Evolutionary conservation across 176 grass and related monocot species (phyloP).

Genomic region (Saccharum officinarum): DNA sequence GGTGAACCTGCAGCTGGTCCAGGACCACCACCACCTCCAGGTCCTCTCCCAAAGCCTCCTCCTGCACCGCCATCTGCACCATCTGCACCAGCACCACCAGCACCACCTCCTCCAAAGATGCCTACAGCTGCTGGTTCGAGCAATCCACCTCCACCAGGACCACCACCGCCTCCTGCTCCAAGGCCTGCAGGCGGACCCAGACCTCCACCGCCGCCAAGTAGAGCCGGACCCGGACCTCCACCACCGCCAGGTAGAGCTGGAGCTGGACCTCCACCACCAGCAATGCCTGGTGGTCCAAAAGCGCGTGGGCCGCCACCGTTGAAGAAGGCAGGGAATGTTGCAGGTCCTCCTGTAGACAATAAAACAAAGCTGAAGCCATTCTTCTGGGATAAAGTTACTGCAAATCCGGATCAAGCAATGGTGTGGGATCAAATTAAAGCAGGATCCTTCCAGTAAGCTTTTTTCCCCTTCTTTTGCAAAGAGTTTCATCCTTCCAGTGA

Average conservation of each 20-base stretch:
- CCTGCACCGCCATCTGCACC: constrained; percentile 21
- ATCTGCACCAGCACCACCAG: background rate
- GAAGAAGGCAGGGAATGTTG: constrained; percentile 13
- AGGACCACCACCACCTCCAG: constrained; percentile 10
- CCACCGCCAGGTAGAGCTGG: constrained; percentile 15
- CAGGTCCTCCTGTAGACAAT: constrained; percentile 10
- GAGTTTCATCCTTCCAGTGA: constrained; percentile 78
- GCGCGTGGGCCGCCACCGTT: constrained; percentile 21
- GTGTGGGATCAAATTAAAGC: constrained; percentile 93
- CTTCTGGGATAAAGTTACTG: constrained; percentile 95
- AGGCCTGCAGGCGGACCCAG: constrained; percentile 37
- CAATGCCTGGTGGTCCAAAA: constrained; percentile 44
- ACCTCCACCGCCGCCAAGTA: constrained; percentile 41
- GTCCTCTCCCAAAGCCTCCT: background rate
- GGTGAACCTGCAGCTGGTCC: background rate
- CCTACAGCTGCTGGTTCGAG: constrained; percentile 13
- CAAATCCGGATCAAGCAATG: constrained; percentile 76
- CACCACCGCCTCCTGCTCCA: constrained; percentile 30
- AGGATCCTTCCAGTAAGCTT: constrained; percentile 92
- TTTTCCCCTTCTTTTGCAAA: background rate
- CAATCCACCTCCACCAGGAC: constrained; percentile 38
- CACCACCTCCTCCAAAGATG: constrained; percentile 17
- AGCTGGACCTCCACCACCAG: constrained; percentile 55
- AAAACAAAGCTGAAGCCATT: constrained; percentile 95
- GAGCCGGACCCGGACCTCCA: constrained; percentile 44